Base-by-base conservation (phyloP, 2,329 filamentous ascomycete genomes). In the Mycocentrospora acerina region DNA sequence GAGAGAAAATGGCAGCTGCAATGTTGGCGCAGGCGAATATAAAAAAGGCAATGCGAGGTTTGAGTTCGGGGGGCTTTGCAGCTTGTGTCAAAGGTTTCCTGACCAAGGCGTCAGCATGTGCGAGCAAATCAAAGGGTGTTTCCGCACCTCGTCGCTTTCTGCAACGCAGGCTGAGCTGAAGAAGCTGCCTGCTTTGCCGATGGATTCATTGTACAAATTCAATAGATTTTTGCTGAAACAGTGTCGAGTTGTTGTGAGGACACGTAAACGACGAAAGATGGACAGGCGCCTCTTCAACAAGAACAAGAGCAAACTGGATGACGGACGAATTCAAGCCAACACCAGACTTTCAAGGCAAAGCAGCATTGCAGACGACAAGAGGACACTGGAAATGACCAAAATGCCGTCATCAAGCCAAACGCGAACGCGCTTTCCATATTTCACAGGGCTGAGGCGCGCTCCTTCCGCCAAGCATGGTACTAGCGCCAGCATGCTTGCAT, bases 11-110 rank as follows among this genome's bases (percentile, higher is more conserved):
- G 9, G 91, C 93, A 6, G 91, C 87, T 15, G 91, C 57, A 13
- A 86, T 51, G 61, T 89, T 89, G 50, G 86, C 83, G 19, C 75
- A 72, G 30, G 94, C 73, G 65, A 94, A 93, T 48, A 88, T 69
- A 61, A 86, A 93, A 65, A 96, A 94, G 10, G 86, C 86, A 31
- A 81, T 77, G 51, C 88, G 86, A 38, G 88, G 80, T 53, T 85
- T 77, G 44, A 93, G 44, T 24, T 59, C 53, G 10, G 61, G 54
- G 74, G 46, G 77, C 32, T 44, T 47, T 19, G 32, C 24, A 16
- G 41, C 19, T 17, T 24, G 31, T 12, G n/a, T n/a, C n/a, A n/a
- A n/a, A n/a, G n/a, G n/a, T 5, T 22, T 22, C 19, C 19, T 22
- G 19, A 32, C 32, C 44, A 19, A 33, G 35, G 37, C 14, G 44